Percentiles rank a stretch among this genome's conserved stretches.
phyloP scores from a whole-genome alignment of 176 grass and related monocot genomes.

The Lolium multiflorum region DNA sequence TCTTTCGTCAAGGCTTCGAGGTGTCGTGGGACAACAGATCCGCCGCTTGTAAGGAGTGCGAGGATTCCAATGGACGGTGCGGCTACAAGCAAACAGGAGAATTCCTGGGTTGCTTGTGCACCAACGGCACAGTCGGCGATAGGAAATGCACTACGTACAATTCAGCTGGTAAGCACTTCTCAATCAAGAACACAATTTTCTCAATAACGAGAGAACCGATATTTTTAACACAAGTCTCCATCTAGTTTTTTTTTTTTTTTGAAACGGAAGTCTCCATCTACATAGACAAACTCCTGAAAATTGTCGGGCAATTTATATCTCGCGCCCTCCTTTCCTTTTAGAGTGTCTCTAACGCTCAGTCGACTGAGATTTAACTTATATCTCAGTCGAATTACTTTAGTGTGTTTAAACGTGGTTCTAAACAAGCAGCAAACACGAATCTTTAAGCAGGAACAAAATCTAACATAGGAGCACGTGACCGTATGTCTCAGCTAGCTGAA shows the following conservation, averaged over 20 bases:
- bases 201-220: not conserved
- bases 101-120: constrained; percentile 1
- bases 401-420: no score
- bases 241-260: no score
- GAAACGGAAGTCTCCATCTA: not conserved
- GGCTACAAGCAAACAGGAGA: rapidly evolving
- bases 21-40: not conserved
- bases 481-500: no score
- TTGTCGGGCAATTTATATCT: not conserved
- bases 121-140: rapidly evolving
- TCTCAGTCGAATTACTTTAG: no score
- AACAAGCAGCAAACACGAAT: no score
- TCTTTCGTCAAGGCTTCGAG: constrained; percentile 19
- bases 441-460: no score
- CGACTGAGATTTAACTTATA: no score
- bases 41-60: not conserved
- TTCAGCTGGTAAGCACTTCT: not conserved
- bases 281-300: not conserved
- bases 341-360: no score
- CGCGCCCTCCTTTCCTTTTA: no score
- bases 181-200: not conserved
- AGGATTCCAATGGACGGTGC: not conserved
- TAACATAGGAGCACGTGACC: no score
- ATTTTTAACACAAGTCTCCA: no score
- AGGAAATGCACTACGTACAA: not conserved